Base-by-base conservation (phyloP, 2,329 filamentous ascomycete genomes). In the Pezicula neosporulosa region DNA sequence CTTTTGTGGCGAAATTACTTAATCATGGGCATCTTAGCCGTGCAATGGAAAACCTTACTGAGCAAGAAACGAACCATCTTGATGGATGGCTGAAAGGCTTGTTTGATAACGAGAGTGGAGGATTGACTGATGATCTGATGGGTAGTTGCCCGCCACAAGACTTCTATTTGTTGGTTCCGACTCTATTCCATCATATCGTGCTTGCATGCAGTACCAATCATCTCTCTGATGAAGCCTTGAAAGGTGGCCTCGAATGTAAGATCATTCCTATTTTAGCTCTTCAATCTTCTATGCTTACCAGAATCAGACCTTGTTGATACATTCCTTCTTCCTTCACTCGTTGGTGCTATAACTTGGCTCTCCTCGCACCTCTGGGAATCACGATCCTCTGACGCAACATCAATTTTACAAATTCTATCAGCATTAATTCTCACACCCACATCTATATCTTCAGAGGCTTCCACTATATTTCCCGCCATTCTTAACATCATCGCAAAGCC, bases 101-200 rank as follows among this genome's bases (percentile, higher is more conserved):
- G 3, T 93, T 90, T 60, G 85, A 89, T 56, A 83, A 80, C 7
- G 88, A 92, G 59, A 80, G 83, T 12, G 82, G 83, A 35, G 87
- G 87, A 0, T 80, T 94, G 3, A 84, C 84, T 7, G 89, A 94
- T 61, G 89, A 93, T 52, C 73, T 93, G 7, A 89, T 93, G 81
- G 85, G 87, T 8, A 87, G 87, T 1, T 94, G 89, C 60, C 84
- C 86, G 1, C 90, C 90, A 1, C 89, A 92, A 63, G 85, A 91
- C 37, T 94, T 94, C 64, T 93, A 93, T 61, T 72, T 89, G 16
- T 76, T 94, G 4, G 83, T 91, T 13, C 87, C 90, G 1, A 86
- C 87, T 0, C 71, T 94, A 0, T 91, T 93, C 64, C 80, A 86
- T 58, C 86, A 90, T 59, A 89, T 87, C 39, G 80, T 90, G 0